Evolutionary conservation across 306 rosid species (phyloP).

Genomic region (Notholithocarpus densiflorus): DNA sequence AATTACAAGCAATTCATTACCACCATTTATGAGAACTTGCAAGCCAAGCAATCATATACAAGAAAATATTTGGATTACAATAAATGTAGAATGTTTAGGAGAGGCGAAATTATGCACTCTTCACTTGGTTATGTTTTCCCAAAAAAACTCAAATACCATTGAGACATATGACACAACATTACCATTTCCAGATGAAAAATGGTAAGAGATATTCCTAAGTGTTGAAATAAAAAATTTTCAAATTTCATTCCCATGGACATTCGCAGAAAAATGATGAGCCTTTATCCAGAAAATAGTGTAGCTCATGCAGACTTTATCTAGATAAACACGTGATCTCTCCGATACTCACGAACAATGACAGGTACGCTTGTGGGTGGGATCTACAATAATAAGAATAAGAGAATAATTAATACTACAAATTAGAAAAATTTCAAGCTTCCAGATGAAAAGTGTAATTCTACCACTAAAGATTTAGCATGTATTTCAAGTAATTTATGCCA

Average conservation of each 20-base stretch:
- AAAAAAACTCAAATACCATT: not conserved
- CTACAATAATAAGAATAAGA: constrained; percentile 32
- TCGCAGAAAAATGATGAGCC: not conserved
- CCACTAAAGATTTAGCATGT: not conserved
- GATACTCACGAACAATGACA: constrained; percentile 76
- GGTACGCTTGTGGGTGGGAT: constrained; percentile 89
- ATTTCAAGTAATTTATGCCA: not conserved
- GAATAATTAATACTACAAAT: not conserved
- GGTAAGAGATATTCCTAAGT: not conserved
- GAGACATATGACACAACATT: not conserved
- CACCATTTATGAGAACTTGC: constrained; percentile 8
- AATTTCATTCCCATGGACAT: not conserved
- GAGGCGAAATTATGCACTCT: constrained; percentile 37
- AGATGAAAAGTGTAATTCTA: not conserved
- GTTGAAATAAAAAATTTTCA: not conserved
- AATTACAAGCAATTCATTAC: not conserved
- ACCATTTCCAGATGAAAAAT: not conserved
- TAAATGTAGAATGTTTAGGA: constrained; percentile 13
- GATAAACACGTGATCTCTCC: constrained; percentile 51
- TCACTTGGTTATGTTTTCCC: constrained; percentile 21
- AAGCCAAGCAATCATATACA: not conserved
- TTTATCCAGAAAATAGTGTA: not conserved
- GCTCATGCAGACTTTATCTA: constrained; percentile 2
- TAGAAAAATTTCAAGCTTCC: not conserved
- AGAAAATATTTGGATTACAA: not conserved